Conservation (phyloP, 2,329 filamentous ascomycete species). For the Pseudocercospora vitis region DNA sequence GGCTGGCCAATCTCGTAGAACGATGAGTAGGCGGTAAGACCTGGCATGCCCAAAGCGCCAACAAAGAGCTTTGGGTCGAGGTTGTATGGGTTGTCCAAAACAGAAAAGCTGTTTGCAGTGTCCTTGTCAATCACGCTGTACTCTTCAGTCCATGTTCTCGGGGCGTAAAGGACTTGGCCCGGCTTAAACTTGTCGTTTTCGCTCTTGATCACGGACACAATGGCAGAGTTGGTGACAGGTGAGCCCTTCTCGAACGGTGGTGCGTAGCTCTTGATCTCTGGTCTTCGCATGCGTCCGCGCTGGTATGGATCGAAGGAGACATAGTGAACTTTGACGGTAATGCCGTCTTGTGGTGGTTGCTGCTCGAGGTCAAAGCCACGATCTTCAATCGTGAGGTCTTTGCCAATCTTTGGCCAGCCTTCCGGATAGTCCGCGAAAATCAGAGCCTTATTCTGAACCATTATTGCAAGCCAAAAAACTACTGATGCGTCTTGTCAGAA, state of each 20-base stretch:
- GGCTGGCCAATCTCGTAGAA: conserved; percentile 75
- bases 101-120: conserved; percentile 45
- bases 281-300: conserved; percentile 72
- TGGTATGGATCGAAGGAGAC: conserved; percentile 82
- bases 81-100: conserved; percentile 68
- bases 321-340: conserved; percentile 70
- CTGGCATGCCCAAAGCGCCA: conserved; percentile 76
- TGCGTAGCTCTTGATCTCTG: conserved; percentile 67
- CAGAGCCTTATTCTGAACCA: conserved; percentile 70
- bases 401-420: conserved; percentile 66
- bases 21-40: conserved; percentile 71
- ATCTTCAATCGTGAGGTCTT: conserved; percentile 68
- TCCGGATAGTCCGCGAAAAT: conserved; percentile 70
- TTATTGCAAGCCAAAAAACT: no score
- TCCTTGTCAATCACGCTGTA: conserved; percentile 61
- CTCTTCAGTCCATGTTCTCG: conserved; percentile 48
- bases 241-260: conserved; percentile 61
- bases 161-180: conserved; percentile 65
- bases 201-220: conserved; percentile 71
- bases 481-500: no score
- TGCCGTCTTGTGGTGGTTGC: conserved; percentile 61
- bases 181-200: conserved; percentile 61
- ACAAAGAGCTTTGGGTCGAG: conserved; percentile 68
- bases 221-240: conserved; percentile 63
- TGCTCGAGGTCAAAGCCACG: conserved; percentile 67